Percentiles rank a stretch among this genome's conserved stretches.
These are phyloP conservation scores for Areca catechu DNA, from an alignment of 176 grass and related monocot genomes.

Conservation along the genomic window DNA sequence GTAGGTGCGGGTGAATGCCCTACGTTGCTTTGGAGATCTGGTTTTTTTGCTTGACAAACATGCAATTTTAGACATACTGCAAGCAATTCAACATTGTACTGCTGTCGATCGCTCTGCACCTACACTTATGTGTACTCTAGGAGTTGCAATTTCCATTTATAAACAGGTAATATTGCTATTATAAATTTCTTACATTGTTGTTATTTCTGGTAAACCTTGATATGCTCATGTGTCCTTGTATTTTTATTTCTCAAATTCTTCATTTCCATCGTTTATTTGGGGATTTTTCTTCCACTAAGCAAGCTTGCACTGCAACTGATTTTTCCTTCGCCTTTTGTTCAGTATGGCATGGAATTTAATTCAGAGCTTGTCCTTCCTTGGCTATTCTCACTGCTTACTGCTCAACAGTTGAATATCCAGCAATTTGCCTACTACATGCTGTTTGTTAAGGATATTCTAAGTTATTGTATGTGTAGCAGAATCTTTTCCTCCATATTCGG, in stretches of 20 bases:
- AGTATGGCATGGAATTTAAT: slow-evolving; percentile 84
- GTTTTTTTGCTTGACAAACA: slow-evolving; percentile 73
- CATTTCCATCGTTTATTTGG: not conserved
- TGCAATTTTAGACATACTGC: slow-evolving; percentile 58
- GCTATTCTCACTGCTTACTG: slow-evolving; percentile 77
- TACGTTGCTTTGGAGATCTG: slow-evolving; percentile 95
- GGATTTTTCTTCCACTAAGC: slow-evolving; percentile 3
- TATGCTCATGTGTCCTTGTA: not conserved
- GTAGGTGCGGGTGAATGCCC: slow-evolving; percentile 86
- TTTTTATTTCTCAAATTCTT: not conserved
- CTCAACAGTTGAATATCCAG: slow-evolving; percentile 82
- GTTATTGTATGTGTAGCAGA: slow-evolving; percentile 27
- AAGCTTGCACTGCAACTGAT: not conserved
- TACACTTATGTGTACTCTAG: slow-evolving; percentile 95
- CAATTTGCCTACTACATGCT: slow-evolving; percentile 98
- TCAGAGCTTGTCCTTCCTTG: slow-evolving; percentile 71
- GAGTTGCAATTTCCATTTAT: slow-evolving; percentile 82
- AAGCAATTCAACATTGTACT: slow-evolving; percentile 81
- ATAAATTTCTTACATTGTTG: not conserved
- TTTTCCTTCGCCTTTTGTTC: too few relatives aligned
- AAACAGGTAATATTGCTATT: slow-evolving; percentile 53
- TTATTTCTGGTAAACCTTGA: too few relatives aligned
- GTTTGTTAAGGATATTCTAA: slow-evolving; percentile 92
- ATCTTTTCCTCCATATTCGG: not conserved
- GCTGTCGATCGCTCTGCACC: slow-evolving; percentile 82